Evolutionary conservation across 164 flowering plant species (phyloP), one percentile per base, ranked within the genome.

Genomic region (Aristolochia contorta): DNA sequence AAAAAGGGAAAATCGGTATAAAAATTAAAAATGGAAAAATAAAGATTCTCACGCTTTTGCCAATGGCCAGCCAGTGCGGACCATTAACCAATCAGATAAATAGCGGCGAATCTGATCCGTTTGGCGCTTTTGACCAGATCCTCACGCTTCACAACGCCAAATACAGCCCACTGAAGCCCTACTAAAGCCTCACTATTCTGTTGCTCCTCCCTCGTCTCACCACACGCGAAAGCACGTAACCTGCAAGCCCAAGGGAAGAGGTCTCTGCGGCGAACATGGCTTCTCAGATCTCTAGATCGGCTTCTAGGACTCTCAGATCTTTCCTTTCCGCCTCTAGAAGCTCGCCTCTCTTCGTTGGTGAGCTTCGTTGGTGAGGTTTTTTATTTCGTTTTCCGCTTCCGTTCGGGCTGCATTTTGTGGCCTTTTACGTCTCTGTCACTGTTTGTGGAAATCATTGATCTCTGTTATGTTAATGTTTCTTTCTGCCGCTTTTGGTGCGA

Each of bases 241-340:
- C 45, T 30, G 20, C 45, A 32, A 56, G 45, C 32, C 58, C 58
- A 0, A 49, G 6, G 19, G n/a, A 49, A 20, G 6, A 18, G 19
- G 0, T 5, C 20, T 49, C 53, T 20, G 37, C 13, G 9, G 16
- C 23, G 58, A 78, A 63, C 58, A 91, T 91, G 97, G 81, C 82
- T 62, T 77, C 92, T 37, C 85, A 79, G 74, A 75, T 91, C 59
- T 75, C 45, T 84, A 78, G 90, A 82, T 85, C 94, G 45, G 93
- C 80, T 64, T 76, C 91, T 15, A 72, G 79, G 65, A 74, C 86
- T n/a, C 80, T 79, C 1, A 77, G 79, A 71, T 68, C 91, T 16
- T 56, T 86, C 46, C 78, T 82, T 58, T 74, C 90, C 45, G 79
- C 81, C 57, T 77, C 96, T 14, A 81, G 74, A 61, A 49, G 59